Base-by-base conservation (phyloP, 2,329 filamentous ascomycete species). In the Aureobasidium sp. region DNA sequence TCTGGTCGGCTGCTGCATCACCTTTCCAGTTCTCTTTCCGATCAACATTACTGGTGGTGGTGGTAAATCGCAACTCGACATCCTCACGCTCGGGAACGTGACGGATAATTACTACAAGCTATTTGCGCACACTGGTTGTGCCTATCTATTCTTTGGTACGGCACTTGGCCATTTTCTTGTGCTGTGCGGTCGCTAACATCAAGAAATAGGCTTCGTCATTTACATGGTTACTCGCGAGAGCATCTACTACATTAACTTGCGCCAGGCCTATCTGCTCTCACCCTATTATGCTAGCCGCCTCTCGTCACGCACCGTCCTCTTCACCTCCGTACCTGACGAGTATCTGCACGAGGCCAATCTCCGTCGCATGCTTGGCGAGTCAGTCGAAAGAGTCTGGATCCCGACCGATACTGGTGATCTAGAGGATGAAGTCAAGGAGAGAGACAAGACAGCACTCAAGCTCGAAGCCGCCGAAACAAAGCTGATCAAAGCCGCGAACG, bases 171-270 rank as follows among this genome's bases (percentile, higher is more conserved):
- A 22, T 16, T 17, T n/a, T 30, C 35, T 3, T 8, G 7, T 25
- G 24, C 40, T 17, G 22, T 35, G 22, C 11, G 19, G 11, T 7
- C 29, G n/a, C 49, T 53, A 12, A 35, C 17, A 25, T 27, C 1
- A 12, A 1, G 5, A 73, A 11, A 2, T 16, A 50, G 71, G 80
- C 40, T 97, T 97, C 66, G 78, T 97, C 59, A 85, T 97, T 68
- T 93, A 88, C 70, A 84, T 88, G 64, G 81, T 97, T 58, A 86
- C 90, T 53, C 81, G 91, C 55, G 91, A 97, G 69, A 84, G 82
- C 65, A 86, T 97, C 61, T 95, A 85, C 77, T 95, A 88, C 70
- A 86, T 96, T 74, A 95, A 94, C 64, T 72, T 97, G 48, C 86
- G 90, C 58, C 91, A 97, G 71, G 91, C 91, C 0, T 96, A 94